Percentiles rank a stretch among this genome's conserved stretches.
Conservation (phyloP, 2,329 filamentous ascomycete species). For the Elsinoe arachidis region DNA sequence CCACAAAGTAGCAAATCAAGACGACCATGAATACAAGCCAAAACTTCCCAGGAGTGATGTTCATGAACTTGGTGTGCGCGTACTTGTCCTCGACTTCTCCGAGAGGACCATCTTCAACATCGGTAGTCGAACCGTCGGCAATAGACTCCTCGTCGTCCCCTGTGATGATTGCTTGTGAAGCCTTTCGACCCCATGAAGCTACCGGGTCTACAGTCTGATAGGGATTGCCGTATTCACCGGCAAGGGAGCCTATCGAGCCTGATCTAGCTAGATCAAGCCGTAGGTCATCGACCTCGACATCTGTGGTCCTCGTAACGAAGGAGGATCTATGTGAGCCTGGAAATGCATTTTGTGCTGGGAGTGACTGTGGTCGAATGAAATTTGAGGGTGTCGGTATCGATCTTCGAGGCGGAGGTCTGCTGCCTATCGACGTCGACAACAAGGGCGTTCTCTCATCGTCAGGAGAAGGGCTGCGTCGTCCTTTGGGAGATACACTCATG, state of each 20-base stretch:
- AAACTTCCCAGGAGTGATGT: slow-evolving; percentile 13
- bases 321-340: background rate
- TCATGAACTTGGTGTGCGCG: slow-evolving; percentile 16
- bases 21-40: slow-evolving; percentile 15
- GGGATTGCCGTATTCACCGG: slow-evolving; percentile 1
- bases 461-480: background rate
- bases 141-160: slow-evolving; percentile 11
- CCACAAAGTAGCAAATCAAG: slow-evolving; percentile 23
- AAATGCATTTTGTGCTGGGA: background rate
- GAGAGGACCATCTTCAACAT: background rate
- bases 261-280: slow-evolving; percentile 2
- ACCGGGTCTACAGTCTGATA: background rate
- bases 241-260: background rate
- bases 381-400: background rate
- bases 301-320: background rate
- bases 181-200: background rate
- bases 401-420: background rate
- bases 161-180: slow-evolving; percentile 11
- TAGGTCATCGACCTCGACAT: slow-evolving; percentile 5
- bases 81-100: background rate
- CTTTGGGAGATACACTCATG: background rate
- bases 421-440: background rate
- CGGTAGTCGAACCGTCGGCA: background rate
- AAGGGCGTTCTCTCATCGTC: background rate
- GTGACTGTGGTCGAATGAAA: background rate